These are phyloP conservation scores for Huntiella savannae DNA, from an alignment of 2,329 filamentous ascomycete species.

Conservation along the genomic window DNA sequence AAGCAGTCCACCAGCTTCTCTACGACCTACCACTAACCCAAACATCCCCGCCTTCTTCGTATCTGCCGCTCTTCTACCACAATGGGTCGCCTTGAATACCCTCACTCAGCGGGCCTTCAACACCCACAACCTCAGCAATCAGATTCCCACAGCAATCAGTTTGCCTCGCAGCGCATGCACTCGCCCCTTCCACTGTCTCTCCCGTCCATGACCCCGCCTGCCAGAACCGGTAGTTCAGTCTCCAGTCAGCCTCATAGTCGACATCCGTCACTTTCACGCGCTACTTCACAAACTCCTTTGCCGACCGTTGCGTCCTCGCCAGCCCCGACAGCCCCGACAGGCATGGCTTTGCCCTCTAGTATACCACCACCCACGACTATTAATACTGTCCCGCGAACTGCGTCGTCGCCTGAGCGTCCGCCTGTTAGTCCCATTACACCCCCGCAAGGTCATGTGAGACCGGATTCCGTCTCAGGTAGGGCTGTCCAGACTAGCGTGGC, in stretches of 20 bases:
- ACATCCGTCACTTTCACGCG: slow-evolving; percentile 11
- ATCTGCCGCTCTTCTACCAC: not conserved
- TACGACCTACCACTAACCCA: not conserved
- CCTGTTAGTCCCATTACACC: slow-evolving; percentile 38
- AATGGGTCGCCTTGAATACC: slow-evolving; percentile 6
- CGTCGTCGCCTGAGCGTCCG: slow-evolving; percentile 27
- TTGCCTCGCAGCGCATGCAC: slow-evolving; percentile 9
- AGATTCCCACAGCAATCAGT: slow-evolving; percentile 3
- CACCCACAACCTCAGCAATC: slow-evolving; percentile 10
- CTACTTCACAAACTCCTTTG: slow-evolving; percentile 5
- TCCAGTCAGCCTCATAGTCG: slow-evolving; percentile 16
- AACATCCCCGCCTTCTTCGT: not conserved
- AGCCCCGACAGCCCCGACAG: slow-evolving; percentile 7
- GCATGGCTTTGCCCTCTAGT: slow-evolving; percentile 8
- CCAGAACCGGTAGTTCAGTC: slow-evolving; percentile 15
- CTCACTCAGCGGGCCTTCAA: slow-evolving; percentile 8
- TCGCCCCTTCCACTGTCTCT: slow-evolving; percentile 8
- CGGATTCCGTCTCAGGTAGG: slow-evolving; percentile 10
- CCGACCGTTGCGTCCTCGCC: slow-evolving; percentile 2
- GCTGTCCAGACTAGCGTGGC: not conserved
- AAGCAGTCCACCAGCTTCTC: not conserved
- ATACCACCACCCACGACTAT: slow-evolving; percentile 1
- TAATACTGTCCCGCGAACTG: no score
- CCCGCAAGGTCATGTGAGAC: slow-evolving; percentile 22
- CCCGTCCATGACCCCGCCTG: slow-evolving; percentile 8